Base-by-base conservation (phyloP, 2,329 filamentous ascomycete genomes). In the Talaromyces sp. region DNA sequence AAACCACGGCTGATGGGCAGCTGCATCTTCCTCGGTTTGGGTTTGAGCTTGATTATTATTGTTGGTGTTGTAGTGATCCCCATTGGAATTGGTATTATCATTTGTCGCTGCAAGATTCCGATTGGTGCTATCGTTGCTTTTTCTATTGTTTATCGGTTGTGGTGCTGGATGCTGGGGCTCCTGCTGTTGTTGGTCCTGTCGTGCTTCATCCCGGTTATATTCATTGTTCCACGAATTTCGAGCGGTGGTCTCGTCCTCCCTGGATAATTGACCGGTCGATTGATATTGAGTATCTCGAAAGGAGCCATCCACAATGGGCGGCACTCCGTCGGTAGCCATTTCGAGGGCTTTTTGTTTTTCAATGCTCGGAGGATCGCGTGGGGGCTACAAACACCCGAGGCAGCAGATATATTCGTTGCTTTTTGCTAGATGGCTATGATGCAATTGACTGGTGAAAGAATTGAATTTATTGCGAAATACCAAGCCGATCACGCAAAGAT, bases 1-100 rank as follows among this genome's bases (percentile, higher is more conserved):
- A 77, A 82, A 85, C 80, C 84, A 83, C 22, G 74, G 69, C 8
- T 67, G 64, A 19, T 50, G 31, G 4, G 17, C 50, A 39, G 25
- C 11, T 39, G 27, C 25, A 11, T 31, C 27, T 22, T 61, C 62
- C 13, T 47, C 19, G 25, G 63, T 52, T 64, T 63, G 58, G 15
- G 47, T n/a, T 19, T 57, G 54, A 15, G 47, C 63, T 56, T 63
- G 67, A 25, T 22, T 50, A 37, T 7, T 10, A 19, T 39, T 59
- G 17, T 27, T 59, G 17, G 19, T 59, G 45, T 41, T 37, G 19
- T 35, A n/a, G 45, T 15, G 31, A n/a, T 43, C 27, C 3, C 59
- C 57, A 19, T 22, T n/a, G 39, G 49, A 33, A 52, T n/a, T n/a
- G 17, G n/a, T 52, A 52, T 52, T 52, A 2, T 52, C 27, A n/a